phyloP scores from a whole-genome alignment of 2,329 filamentous ascomycete species.

The Arthrinium puccinioides region DNA sequence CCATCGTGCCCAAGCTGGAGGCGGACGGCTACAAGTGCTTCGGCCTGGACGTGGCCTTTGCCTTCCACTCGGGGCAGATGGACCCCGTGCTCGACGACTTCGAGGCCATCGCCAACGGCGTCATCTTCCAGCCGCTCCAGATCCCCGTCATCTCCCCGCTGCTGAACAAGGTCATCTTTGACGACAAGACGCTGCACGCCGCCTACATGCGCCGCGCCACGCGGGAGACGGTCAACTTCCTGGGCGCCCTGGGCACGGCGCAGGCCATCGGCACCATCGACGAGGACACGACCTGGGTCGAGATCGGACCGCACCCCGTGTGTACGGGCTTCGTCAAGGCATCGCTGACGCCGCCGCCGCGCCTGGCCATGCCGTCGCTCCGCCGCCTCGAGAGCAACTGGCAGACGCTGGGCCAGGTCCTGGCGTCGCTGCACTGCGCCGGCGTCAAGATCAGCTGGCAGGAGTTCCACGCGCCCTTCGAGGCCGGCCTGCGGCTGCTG shows the following conservation, averaged over 20 bases:
- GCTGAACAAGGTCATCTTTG: not conserved
- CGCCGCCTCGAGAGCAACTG: slow-evolving; percentile 4
- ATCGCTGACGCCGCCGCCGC: not conserved
- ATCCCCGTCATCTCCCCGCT: slow-evolving; percentile 6
- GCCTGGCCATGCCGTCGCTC: slow-evolving; percentile 4
- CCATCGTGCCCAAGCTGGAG: not conserved
- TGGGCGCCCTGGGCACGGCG: not conserved
- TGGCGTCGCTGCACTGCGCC: slow-evolving; percentile 4
- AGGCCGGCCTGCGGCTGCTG: slow-evolving; percentile 10
- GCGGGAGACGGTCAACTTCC: slow-evolving; percentile 4
- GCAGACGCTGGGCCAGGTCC: not conserved
- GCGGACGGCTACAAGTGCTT: not conserved
- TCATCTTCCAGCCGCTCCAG: slow-evolving; percentile 2
- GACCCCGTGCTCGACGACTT: slow-evolving; percentile 4
- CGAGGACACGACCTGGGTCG: slow-evolving; percentile 4
- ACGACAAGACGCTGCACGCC: slow-evolving; percentile 1
- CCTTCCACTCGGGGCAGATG: slow-evolving; percentile 9
- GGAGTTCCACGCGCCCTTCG: slow-evolving; percentile 14
- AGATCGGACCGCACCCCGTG: slow-evolving; percentile 4
- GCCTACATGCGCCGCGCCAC: slow-evolving; percentile 5
- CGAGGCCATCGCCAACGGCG: not conserved
- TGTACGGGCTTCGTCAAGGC: slow-evolving; percentile 1
- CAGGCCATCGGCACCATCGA: not conserved
- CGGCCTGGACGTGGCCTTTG: slow-evolving; percentile 4
- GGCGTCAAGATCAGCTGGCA: slow-evolving; percentile 12